Evolutionary conservation across 768 basidiomycete genomes (phyloP).

Genomic region (Auricularia cornea): DNA sequence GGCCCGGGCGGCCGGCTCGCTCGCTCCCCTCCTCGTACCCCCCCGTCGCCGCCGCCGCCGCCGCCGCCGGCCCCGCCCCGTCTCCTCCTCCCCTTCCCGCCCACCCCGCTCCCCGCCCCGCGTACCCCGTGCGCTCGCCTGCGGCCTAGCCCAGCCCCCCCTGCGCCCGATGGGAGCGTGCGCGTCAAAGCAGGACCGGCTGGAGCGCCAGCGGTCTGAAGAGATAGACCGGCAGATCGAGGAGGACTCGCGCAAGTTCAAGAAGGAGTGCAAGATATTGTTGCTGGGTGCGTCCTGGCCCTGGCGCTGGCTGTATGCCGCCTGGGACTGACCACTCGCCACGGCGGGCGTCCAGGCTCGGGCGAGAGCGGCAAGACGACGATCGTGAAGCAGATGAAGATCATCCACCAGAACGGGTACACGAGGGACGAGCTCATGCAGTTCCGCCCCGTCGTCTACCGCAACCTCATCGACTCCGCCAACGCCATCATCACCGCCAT

Average conservation of each 20-base stretch:
- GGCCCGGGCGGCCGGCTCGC: no score
- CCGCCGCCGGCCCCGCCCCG: no score
- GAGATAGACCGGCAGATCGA: constrained; percentile 78
- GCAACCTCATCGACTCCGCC: constrained; percentile 82
- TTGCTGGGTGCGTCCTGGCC: constrained; percentile 67
- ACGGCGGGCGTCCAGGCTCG: constrained; percentile 49
- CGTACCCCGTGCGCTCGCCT: no score
- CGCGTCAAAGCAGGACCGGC: constrained; percentile 4
- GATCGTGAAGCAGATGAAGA: constrained; percentile 99
- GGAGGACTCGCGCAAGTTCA: constrained; percentile 74
- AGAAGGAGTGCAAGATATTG: constrained; percentile 87
- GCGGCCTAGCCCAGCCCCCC: no score
- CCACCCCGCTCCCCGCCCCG: no score
- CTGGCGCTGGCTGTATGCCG: no score
- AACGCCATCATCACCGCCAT: constrained; percentile 80
- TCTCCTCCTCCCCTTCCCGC: no score
- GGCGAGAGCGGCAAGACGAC: constrained; percentile 94
- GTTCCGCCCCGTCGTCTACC: constrained; percentile 72
- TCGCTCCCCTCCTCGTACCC: no score
- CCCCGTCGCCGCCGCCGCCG: no score
- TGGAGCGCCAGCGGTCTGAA: constrained; percentile 54
- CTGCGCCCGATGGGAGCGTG: constrained; percentile 10
- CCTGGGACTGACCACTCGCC: background rate
- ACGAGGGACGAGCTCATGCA: constrained; percentile 64
- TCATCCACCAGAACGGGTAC: constrained; percentile 92